Conservation (phyloP, 345 rosid species). For the Pugionium dolabratum region DNA sequence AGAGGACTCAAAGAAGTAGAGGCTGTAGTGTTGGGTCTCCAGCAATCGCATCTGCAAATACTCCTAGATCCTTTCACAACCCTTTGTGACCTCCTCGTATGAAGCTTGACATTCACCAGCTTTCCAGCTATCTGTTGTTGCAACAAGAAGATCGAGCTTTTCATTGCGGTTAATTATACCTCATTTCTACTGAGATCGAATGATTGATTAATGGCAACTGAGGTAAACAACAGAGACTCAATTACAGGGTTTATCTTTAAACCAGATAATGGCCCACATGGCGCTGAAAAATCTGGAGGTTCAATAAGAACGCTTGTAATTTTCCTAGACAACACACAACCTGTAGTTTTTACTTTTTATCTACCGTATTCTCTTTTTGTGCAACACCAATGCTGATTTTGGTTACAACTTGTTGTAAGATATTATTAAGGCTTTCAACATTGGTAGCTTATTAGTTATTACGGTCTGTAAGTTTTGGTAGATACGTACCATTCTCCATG, state of each 20-base stretch:
- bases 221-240: not conserved
- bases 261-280: not conserved
- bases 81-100: conserved; percentile 70
- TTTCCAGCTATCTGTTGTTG: conserved; percentile 75
- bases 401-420: conserved; percentile 1
- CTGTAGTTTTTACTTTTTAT: not conserved
- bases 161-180: conserved; percentile 2
- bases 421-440: not conserved
- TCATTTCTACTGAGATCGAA: conserved; percentile 1
- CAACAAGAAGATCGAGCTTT: conserved; percentile 13
- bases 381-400: not conserved
- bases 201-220: not conserved
- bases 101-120: conserved; percentile 84
- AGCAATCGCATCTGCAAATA: conserved; percentile 79
- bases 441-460: not conserved
- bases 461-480: not conserved
- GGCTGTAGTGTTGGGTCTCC: conserved; percentile 52
- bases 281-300: not conserved
- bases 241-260: not conserved
- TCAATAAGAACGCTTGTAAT: not conserved
- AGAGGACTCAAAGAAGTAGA: conserved; percentile 24
- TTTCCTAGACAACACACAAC: not conserved
- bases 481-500: conserved; percentile 88
- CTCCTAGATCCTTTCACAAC: conserved; percentile 77
- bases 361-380: not conserved